Evolutionary conservation across 2,329 filamentous ascomycete species (phyloP).

Genomic region (Ciborinia camelliae): DNA sequence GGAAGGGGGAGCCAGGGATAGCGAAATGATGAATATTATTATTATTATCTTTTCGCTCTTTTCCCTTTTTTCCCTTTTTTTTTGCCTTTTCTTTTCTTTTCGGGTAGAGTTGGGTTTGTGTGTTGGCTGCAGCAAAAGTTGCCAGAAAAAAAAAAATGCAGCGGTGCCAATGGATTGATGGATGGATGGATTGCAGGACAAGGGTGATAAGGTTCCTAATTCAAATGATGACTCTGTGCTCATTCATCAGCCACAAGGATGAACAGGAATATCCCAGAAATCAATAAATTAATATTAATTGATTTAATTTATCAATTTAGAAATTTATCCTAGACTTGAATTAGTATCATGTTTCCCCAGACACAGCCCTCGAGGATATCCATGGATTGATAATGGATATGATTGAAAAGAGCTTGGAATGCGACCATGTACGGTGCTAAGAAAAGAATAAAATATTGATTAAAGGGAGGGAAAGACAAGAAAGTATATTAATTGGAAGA

Average conservation of each 20-base stretch:
- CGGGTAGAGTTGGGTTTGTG: constrained; percentile 6
- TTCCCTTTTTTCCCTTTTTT: background rate
- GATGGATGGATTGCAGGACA: constrained; percentile 11
- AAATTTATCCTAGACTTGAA: background rate
- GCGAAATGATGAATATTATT: background rate
- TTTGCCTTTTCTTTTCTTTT: background rate
- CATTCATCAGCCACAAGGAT: constrained; percentile 15
- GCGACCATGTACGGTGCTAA: too few relatives aligned
- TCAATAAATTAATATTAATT: background rate
- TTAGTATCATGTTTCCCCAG: background rate
- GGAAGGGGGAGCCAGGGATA: constrained; percentile 14
- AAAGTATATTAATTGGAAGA: too few relatives aligned
- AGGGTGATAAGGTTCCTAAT: background rate
- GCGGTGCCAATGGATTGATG: background rate
- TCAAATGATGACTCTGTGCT: constrained; percentile 12
- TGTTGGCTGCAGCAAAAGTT: constrained; percentile 5
- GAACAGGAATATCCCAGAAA: constrained; percentile 4
- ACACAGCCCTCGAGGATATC: too few relatives aligned
- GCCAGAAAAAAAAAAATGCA: background rate
- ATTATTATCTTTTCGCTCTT: background rate
- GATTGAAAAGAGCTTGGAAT: too few relatives aligned
- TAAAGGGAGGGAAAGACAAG: background rate
- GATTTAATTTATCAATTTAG: background rate
- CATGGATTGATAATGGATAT: too few relatives aligned
- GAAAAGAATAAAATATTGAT: background rate